Percentiles rank a stretch among this genome's conserved stretches.
Evolutionary conservation across 805 yeast genomes (phyloP).

Genomic region (Candida ascalaphidarum): DNA sequence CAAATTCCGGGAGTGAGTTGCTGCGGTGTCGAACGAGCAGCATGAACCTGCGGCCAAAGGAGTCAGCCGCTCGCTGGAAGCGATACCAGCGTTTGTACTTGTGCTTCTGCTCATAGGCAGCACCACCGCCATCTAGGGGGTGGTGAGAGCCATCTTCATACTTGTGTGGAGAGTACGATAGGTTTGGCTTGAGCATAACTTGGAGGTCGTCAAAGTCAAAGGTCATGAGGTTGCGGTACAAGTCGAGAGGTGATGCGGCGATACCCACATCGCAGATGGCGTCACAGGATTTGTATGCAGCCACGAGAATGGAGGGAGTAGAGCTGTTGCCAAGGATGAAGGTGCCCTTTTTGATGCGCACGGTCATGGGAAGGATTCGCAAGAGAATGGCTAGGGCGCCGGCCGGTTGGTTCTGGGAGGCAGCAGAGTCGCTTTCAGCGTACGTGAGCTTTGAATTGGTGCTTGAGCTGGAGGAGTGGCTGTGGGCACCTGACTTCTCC

Average conservation of each 20-base stretch:
- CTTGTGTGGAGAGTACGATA: conserved; percentile 38
- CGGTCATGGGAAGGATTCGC: conserved; percentile 50
- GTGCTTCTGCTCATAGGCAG: not conserved
- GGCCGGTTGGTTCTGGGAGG: too few relatives aligned
- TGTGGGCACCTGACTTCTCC: conserved; percentile 4
- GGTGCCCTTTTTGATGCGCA: conserved; percentile 58
- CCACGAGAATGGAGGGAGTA: conserved; percentile 65
- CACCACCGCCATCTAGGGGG: not conserved
- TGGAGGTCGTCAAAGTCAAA: conserved; percentile 45
- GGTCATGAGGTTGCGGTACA: conserved; percentile 39
- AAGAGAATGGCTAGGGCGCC: conserved; percentile 11
- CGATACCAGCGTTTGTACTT: not conserved
- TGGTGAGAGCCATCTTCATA: not conserved
- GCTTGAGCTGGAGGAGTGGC: not conserved
- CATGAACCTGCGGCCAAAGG: not conserved
- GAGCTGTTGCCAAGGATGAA: conserved; percentile 70
- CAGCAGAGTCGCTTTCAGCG: conserved; percentile 1
- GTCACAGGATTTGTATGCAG: conserved; percentile 45
- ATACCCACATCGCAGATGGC: conserved; percentile 52
- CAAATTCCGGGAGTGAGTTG: conserved; percentile 1
- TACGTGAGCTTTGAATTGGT: not conserved
- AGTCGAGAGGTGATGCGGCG: conserved; percentile 43
- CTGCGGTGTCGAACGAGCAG: not conserved
- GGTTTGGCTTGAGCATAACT: conserved; percentile 60
- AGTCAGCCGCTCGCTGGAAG: not conserved